Base-by-base conservation (phyloP, 768 basidiomycete genomes). In the Chalciporus pseudorubinellus region DNA sequence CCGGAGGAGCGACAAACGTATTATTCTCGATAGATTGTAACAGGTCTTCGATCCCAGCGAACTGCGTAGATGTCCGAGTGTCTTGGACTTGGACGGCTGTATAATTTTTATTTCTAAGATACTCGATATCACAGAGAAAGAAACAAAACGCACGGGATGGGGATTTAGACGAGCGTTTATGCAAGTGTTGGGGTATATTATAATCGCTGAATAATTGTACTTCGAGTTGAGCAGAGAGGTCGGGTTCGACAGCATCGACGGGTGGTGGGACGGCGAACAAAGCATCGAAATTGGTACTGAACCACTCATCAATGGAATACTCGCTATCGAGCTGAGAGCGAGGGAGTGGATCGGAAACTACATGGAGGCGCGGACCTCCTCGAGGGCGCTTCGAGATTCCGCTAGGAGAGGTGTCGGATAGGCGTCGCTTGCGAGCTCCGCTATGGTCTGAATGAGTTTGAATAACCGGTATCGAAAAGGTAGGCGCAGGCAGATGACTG, bases 371-470 rank as follows among this genome's bases (percentile, higher is more conserved):
- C 1, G 68, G 61, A 20, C 62, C 57, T 0, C n/a, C n/a, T n/a
- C n/a, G 67, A 63, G n/a, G 66, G 66, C 33, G 76, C 74, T 1
- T 63, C 31, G 31, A 52, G n/a, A 1, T 36, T 29, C 0, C 53
- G 33, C 2, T n/a, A n/a, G 34, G 39, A 8, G 67, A 70, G 3
- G 61, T 50, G 11, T 73, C 70, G 2, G 75, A 77, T 12, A 73
- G 43, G 4, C 70, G 64, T 34, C 76, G 72, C 53, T 77, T 76
- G 41, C 51, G 16, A n/a, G n/a, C n/a, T n/a, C n/a, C n/a, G n/a
- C n/a, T n/a, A n/a, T n/a, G n/a, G n/a, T n/a, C n/a, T n/a, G n/a
- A n/a, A n/a, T n/a, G n/a, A n/a, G n/a, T n/a, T n/a, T n/a, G n/a
- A n/a, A n/a, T n/a, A n/a, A n/a, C n/a, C n/a, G n/a, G n/a, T n/a